Evolutionary conservation across 140 eudicot genomes (phyloP).

Genomic region (Anethum foeniculum): DNA sequence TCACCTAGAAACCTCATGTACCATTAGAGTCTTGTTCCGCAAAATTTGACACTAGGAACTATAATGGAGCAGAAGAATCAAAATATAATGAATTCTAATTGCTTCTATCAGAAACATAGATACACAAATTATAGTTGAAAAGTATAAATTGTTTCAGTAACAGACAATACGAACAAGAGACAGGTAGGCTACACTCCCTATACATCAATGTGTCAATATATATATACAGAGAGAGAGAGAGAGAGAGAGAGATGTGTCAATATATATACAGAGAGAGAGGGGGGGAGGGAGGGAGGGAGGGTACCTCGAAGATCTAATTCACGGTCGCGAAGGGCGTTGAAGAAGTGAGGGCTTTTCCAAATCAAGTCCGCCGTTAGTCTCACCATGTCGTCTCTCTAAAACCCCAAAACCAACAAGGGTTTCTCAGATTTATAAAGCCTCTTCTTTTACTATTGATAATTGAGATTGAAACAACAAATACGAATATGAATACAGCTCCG

Average conservation of each 20-base stretch:
- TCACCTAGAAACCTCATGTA: background rate
- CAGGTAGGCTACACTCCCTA: background rate
- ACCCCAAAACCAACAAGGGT: conserved; percentile 4
- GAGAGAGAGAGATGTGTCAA: background rate
- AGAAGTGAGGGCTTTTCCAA: conserved; percentile 97
- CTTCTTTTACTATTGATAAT: background rate
- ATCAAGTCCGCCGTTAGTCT: conserved; percentile 84
- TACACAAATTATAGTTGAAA: background rate
- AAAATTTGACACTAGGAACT: too few species aligned
- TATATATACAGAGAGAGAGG: background rate
- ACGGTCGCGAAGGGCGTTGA: conserved; percentile 91
- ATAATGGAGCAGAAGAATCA: background rate
- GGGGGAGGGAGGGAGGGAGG: background rate
- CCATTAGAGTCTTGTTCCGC: background rate
- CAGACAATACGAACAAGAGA: background rate
- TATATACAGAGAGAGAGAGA: background rate
- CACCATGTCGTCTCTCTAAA: conserved; percentile 43
- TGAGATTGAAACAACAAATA: background rate
- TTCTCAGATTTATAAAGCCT: conserved; percentile 1
- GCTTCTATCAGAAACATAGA: background rate
- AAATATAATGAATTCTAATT: background rate
- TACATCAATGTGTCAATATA: background rate
- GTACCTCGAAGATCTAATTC: conserved; percentile 96
- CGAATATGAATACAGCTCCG: background rate
- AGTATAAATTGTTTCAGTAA: too few species aligned